Evolutionary conservation across 805 yeast species (phyloP), one percentile per base, ranked within the genome.

Genomic region (Yarrowia sp.): DNA sequence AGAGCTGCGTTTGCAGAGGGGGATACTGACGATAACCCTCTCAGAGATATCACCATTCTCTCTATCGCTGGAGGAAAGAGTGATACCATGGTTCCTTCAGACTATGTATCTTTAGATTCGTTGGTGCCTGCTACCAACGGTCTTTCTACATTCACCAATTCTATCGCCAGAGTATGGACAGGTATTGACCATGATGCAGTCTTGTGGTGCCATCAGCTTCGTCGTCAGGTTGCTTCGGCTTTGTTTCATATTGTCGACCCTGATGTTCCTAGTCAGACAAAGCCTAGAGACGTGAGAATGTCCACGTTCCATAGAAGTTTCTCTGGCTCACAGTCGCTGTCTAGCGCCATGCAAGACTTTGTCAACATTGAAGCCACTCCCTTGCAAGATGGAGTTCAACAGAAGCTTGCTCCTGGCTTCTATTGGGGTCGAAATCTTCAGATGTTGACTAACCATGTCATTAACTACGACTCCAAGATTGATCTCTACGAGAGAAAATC

Each of bases 111-210:
- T 1, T 78, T 91, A 4, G 85, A 87, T 9, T 89, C 90, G 2
- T 70, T 93, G 0, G 81, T 92, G 0, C 97, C 97, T 0, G 81
- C 83, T 1, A 70, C 85, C 0, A 86, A 94, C 72, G 98, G 98
- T 0, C 87, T 94, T 69, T 87, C 96, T 0, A 90, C 89, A 0
- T 91, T 86, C 72, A 85, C 97, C 0, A 87, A 95, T 0, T 93
- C 97, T 0, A 89, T 94, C 12, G 97, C 97, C 0, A 83, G 83
- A 1, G 97, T 94, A 0, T 94, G 98, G 97, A 87, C 97, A 0
- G 90, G 97, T 1, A 87, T 92, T 47, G 98, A 94, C 76, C 99
- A 94, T 78, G 82, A 92, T 71, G 98, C 98, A 0, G 87, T 95
- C 58, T 97, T 94, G 1, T 94, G 99, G 99, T 94, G 99, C 77